Evolutionary conservation across 345 rosid species (phyloP), one percentile per base, ranked within the genome.

Genomic region (Excoecaria agallocha): DNA sequence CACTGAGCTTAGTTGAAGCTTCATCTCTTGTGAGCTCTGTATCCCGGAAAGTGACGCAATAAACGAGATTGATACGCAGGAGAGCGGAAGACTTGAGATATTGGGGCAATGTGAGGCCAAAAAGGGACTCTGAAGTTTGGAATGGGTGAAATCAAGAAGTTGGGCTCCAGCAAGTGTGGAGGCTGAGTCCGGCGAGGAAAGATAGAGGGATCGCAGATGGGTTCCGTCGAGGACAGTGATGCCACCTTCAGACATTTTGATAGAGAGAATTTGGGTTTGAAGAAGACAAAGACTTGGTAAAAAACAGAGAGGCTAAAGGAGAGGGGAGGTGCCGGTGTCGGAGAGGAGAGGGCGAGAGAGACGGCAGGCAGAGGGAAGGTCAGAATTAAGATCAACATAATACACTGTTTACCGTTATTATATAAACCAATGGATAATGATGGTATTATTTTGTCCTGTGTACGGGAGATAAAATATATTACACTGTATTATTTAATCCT

Each of bases 161-260:
- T 85, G 84, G 75, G 93, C 86, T 61, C 91, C 96, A 35, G 83
- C 90, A 19, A 69, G 39, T 15, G 76, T 4, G 57, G 80, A 17
- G 69, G 61, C 35, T 22, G 81, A 80, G 46, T 85, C 87, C 49
- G 86, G 87, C 2, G 77, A 73, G 22, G 84, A 79, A 74, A 79
- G 68, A 57, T 81, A 79, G 65, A 86, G 70, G 71, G 87, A 89
- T 79, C 93, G 80, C 67, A 93, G 88, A 24, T 76, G 71, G n/a
- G 83, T 39, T 38, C 97, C 98, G 82, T 93, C 93, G 16, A 91
- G 66, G 62, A 91, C 83, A 63, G 78, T 86, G n/a, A 85, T 72
- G 58, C 89, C 90, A 73, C 85, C 82, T 84, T 82, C 85, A 45
- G 88, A 82, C 97, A 89, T 93, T 86, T 74, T 76, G 8, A 25